These are phyloP conservation scores for Phialophora macrospora DNA, from an alignment of 2,329 filamentous ascomycete genomes.

Conservation along the genomic window DNA sequence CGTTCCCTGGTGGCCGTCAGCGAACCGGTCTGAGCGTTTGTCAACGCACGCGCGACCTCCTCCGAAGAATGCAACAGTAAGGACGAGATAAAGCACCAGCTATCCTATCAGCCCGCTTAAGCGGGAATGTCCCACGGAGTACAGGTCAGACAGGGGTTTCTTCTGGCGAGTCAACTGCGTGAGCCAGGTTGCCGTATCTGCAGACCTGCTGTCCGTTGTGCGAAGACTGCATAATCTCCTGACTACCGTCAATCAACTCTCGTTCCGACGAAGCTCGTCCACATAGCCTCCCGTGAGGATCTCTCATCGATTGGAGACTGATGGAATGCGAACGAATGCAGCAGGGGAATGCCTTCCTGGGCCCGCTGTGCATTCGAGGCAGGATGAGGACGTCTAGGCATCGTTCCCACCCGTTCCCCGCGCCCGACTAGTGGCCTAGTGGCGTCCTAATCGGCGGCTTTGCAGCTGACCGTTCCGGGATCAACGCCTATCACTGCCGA, in stretches of 20 bases:
- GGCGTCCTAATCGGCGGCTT: not conserved
- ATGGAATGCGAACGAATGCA: not conserved
- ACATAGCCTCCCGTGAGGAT: not conserved
- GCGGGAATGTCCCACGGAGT: too few relatives aligned
- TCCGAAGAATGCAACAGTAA: too few relatives aligned
- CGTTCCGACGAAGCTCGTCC: not conserved
- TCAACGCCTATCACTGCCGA: not conserved
- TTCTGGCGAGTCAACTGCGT: not conserved
- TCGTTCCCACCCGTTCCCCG: too few relatives aligned
- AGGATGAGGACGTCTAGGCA: too few relatives aligned
- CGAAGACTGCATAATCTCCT: not conserved
- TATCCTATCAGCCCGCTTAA: too few relatives aligned
- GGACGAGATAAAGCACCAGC: too few relatives aligned
- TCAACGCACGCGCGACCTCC: too few relatives aligned
- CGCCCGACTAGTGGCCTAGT: not conserved
- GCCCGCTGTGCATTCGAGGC: not conserved
- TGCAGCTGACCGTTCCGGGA: not conserved
- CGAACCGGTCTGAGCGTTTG: too few relatives aligned
- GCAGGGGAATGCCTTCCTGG: not conserved
- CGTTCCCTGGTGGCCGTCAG: too few relatives aligned
- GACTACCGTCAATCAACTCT: not conserved
- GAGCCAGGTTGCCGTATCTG: not conserved
- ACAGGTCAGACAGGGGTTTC: too few relatives aligned
- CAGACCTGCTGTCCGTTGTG: not conserved
- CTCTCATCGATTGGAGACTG: not conserved